These are phyloP conservation scores for Lasiosphaeria ovina DNA, from an alignment of 495 filamentous ascomycete species.

Conservation along the genomic window DNA sequence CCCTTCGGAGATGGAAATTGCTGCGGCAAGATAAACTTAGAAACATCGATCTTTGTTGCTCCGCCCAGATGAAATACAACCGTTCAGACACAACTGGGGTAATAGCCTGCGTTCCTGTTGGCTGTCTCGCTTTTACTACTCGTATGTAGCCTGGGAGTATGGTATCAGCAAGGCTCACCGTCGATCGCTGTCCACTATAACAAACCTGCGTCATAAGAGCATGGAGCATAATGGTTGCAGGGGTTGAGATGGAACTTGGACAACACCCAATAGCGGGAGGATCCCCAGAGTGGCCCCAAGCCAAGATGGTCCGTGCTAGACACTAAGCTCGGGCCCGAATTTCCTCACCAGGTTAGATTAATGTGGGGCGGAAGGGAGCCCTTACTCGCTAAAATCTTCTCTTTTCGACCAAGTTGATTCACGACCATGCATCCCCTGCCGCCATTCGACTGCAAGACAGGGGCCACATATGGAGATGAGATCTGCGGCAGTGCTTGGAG, in stretches of 20 bases:
- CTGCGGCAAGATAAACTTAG: slow-evolving; percentile 4
- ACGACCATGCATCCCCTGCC: background rate
- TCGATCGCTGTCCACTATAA: too few species aligned
- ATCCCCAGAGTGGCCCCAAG: slow-evolving; percentile 5
- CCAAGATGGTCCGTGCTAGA: background rate
- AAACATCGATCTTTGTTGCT: background rate
- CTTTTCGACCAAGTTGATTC: slow-evolving; percentile 8
- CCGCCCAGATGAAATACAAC: background rate
- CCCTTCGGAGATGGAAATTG: slow-evolving; percentile 13
- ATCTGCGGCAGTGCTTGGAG: slow-evolving; percentile 3
- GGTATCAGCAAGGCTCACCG: too few species aligned
- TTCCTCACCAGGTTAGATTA: slow-evolving; percentile 2
- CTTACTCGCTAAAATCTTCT: slow-evolving; percentile 11
- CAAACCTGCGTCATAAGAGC: slow-evolving; percentile 1
- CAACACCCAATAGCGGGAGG: slow-evolving; percentile 11
- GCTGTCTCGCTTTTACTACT: background rate
- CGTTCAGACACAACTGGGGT: background rate
- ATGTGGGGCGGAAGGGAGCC: slow-evolving; percentile 1
- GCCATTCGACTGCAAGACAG: background rate
- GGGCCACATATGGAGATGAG: slow-evolving; percentile 3
- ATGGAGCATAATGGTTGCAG: background rate
- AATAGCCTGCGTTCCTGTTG: background rate
- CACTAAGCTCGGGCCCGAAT: background rate
- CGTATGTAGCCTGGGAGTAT: too few species aligned
- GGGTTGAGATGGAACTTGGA: background rate